A percentile compares a stretch with the other conserved stretches of the same genome.
phyloP scores from a whole-genome alignment of 2,329 filamentous ascomycete species.

The Fusarium zealandicum region DNA sequence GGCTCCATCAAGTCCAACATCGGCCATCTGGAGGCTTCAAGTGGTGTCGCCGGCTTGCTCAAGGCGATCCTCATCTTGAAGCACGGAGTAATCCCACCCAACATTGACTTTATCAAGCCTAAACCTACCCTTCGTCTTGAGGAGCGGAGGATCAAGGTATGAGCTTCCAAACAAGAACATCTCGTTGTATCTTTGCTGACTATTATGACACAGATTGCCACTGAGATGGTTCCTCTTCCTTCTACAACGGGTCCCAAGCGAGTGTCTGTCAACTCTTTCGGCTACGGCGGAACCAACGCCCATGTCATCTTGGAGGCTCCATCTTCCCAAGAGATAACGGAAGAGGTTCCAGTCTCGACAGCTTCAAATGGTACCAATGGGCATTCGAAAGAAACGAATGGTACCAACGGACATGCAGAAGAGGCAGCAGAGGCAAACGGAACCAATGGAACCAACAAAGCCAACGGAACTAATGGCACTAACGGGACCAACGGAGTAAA shows the following conservation, averaged over 20 bases:
- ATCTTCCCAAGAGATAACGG: background rate
- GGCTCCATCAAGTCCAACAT: constrained; percentile 28
- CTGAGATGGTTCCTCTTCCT: constrained; percentile 9
- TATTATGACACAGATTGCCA: constrained; percentile 4
- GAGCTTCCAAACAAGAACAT: background rate
- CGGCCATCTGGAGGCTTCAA: constrained; percentile 22
- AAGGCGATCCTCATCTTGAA: constrained; percentile 22
- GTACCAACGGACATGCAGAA: background rate
- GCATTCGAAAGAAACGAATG: background rate
- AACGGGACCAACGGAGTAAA: no score
- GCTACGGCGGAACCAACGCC: constrained; percentile 27
- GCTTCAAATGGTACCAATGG: constrained; percentile 2
- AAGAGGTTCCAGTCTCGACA: background rate
- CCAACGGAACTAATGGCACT: background rate
- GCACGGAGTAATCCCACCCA: constrained; percentile 20
- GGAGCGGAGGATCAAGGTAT: constrained; percentile 12
- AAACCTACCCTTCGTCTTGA: constrained; percentile 14
- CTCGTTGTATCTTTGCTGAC: background rate
- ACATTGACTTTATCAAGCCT: constrained; percentile 17
- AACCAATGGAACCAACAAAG: background rate
- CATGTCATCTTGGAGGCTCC: constrained; percentile 27
- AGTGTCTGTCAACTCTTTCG: constrained; percentile 22
- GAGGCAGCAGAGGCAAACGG: background rate
- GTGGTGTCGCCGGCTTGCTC: constrained; percentile 22
- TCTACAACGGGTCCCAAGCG: constrained; percentile 3